Conservation (phyloP, 257 asterid genomes). For the Rauvolfia tetraphylla region DNA sequence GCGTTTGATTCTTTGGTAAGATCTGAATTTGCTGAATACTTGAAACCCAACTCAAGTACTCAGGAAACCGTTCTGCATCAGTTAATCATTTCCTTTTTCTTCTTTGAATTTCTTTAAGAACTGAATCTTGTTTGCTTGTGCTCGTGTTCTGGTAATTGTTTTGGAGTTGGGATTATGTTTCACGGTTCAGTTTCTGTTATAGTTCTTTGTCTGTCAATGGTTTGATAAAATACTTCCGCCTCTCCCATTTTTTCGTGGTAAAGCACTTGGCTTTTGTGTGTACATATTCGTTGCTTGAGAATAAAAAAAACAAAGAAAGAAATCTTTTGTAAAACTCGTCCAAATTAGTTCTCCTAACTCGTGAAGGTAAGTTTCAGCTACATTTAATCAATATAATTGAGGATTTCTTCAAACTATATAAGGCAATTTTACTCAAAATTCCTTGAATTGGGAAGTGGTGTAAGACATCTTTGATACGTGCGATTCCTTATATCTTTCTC, state of each 20-base stretch:
- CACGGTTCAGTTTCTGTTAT: not conserved
- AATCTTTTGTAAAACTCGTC: not conserved
- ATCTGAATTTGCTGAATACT: not conserved
- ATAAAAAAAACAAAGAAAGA: not conserved
- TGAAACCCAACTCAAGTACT: not conserved
- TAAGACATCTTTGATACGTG: not conserved
- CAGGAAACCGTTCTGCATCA: not conserved
- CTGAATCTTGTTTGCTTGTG: not conserved
- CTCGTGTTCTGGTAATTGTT: not conserved
- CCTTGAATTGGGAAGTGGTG: not conserved
- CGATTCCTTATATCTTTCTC: not conserved
- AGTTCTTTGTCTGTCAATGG: not conserved
- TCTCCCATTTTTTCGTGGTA: not conserved
- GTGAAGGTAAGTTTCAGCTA: not conserved
- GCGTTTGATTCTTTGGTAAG: not conserved
- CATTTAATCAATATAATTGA: not conserved
- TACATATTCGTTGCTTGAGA: not conserved
- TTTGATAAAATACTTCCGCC: not conserved
- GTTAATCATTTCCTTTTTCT: not conserved
- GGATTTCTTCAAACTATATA: not conserved
- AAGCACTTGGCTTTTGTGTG: not conserved
- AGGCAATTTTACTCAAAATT: not conserved
- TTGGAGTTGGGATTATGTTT: not conserved
- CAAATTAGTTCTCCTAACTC: not conserved
- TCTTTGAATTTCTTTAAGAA: not conserved